These are phyloP conservation scores for Setaria italica DNA, from an alignment of 202 grass and related monocot genomes.

Conservation along the genomic window DNA sequence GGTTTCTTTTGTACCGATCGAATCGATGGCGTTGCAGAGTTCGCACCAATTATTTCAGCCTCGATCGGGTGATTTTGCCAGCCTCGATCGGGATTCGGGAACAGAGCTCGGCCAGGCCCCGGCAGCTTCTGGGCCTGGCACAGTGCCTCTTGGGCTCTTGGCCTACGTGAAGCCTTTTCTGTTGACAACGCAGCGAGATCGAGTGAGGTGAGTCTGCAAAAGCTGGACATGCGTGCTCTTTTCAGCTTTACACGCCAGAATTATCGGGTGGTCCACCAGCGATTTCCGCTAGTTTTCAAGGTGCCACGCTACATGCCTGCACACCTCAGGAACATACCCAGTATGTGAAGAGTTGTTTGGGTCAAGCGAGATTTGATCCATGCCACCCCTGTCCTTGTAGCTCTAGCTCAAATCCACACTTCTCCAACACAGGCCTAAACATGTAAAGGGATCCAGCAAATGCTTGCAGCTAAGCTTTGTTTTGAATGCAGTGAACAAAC, in stretches of 20 bases:
- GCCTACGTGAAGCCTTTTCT: no score
- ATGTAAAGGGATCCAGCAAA: neutral
- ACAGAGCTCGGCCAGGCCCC: no score
- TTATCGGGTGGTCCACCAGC: neutral
- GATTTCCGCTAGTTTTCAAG: neutral
- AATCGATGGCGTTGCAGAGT: no score
- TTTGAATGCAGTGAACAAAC: neutral
- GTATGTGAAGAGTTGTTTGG: neutral
- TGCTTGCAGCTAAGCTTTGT: neutral
- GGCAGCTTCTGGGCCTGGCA: no score
- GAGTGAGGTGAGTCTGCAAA: neutral
- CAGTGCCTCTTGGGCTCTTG: no score
- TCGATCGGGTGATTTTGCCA: no score
- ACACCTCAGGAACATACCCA: neutral
- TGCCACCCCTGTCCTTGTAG: neutral
- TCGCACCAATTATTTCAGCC: no score
- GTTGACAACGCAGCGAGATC: no score
- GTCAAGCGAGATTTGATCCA: no score
- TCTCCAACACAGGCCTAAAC: neutral
- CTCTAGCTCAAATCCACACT: neutral
- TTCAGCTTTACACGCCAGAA: neutral
- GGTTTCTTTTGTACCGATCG: no score
- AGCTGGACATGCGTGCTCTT: neutral
- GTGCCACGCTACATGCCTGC: neutral
- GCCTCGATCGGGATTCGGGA: no score